These are phyloP conservation scores for Trichoderma sp. DNA, from an alignment of 2,329 filamentous ascomycete genomes.

Conservation along the genomic window DNA sequence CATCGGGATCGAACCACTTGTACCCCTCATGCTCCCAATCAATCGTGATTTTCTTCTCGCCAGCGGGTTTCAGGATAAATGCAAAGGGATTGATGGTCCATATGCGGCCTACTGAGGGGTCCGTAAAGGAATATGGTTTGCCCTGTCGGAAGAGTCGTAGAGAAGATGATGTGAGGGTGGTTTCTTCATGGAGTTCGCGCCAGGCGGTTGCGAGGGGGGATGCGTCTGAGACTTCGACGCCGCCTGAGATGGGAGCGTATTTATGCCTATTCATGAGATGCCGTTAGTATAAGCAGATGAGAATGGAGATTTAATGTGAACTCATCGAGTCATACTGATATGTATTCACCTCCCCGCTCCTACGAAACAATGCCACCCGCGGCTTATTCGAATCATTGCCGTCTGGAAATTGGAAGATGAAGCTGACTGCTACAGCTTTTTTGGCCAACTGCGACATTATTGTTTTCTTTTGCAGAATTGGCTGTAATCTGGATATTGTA, in stretches of 20 bases:
- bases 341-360: conserved; percentile 57
- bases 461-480: conserved; percentile 9
- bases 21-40: conserved; percentile 63
- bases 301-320: not conserved
- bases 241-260: conserved; percentile 61
- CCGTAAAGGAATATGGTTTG: conserved; percentile 56
- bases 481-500: not conserved
- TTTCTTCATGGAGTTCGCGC: conserved; percentile 63
- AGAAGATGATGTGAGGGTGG: conserved; percentile 46
- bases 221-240: conserved; percentile 52
- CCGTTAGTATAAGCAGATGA: not conserved
- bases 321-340: conserved; percentile 47
- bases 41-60: conserved; percentile 48
- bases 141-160: conserved; percentile 54
- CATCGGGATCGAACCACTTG: conserved; percentile 54
- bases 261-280: conserved; percentile 41
- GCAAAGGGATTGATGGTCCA: conserved; percentile 65
- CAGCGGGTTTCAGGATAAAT: conserved; percentile 46
- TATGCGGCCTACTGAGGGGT: conserved; percentile 50
- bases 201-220: conserved; percentile 56
- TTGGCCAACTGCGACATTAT: conserved; percentile 27
- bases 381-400: conserved; percentile 35
- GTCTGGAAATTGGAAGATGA: conserved; percentile 47
- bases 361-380: conserved; percentile 59
- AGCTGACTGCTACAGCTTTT: conserved; percentile 47